These are phyloP conservation scores for Citrus sinensis DNA, from an alignment of 345 rosid genomes.

Conservation along the genomic window DVS_A1.0 CM039161.1:2580501-2581000, in stretches of 20 bases:
- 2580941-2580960: background rate
- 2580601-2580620: background rate
- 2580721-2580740: slow-evolving; percentile 7
- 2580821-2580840: slow-evolving; percentile 98
- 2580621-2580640: background rate
- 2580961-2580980: slow-evolving; percentile 66
- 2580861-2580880: slow-evolving; percentile 93
- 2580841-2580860: slow-evolving; percentile 83
- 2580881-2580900: background rate
- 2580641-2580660: background rate
- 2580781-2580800: slow-evolving; percentile 98
- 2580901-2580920: background rate
- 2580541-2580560: background rate
- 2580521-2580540: background rate
- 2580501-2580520: background rate
- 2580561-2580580: background rate
- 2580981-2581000: slow-evolving; percentile 93
- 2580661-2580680: background rate
- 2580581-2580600: background rate
- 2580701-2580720: background rate
- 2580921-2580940: slow-evolving; percentile 9
- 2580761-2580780: slow-evolving; percentile 94
- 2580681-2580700: background rate
- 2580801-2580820: slow-evolving; percentile 98
- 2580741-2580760: slow-evolving; percentile 62